These are phyloP conservation scores for Afroboletus lepidellus DNA, from an alignment of 1,284 basidiomycete genomes.

Conservation along the genomic window DNA sequence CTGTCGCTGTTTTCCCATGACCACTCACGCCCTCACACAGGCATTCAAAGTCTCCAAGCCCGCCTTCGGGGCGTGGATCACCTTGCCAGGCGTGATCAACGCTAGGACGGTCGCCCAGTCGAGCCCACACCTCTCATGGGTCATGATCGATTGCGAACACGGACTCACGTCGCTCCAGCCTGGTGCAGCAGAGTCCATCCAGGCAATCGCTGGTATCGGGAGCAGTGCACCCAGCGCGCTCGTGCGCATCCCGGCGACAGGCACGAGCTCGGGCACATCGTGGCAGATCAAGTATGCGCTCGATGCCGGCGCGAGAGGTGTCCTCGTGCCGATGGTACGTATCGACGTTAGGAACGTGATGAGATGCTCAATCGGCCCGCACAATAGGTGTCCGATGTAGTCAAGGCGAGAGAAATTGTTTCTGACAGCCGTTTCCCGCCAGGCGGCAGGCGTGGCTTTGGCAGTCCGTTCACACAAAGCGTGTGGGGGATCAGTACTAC, in stretches of 20 bases:
- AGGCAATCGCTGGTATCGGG: slow-evolving; percentile 48
- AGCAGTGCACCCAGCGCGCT: slow-evolving; percentile 48
- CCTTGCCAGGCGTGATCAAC: slow-evolving; percentile 51
- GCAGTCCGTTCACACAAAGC: slow-evolving; percentile 56
- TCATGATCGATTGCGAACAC: slow-evolving; percentile 66
- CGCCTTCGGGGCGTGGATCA: slow-evolving; percentile 75
- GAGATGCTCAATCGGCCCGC: not conserved
- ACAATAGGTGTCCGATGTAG: slow-evolving; percentile 51
- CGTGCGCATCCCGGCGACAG: slow-evolving; percentile 62
- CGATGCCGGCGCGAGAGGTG: slow-evolving; percentile 60
- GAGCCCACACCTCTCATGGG: slow-evolving; percentile 57
- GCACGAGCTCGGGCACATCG: slow-evolving; percentile 47
- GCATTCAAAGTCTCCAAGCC: slow-evolving; percentile 49
- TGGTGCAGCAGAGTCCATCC: slow-evolving; percentile 52
- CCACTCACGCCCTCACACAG: slow-evolving; percentile 46
- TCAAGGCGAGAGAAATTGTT: slow-evolving; percentile 56
- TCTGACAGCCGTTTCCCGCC: slow-evolving; percentile 58
- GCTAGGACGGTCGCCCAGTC: slow-evolving; percentile 56
- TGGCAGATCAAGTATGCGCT: slow-evolving; percentile 72
- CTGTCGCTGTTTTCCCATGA: slow-evolving; percentile 24
- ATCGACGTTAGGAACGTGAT: not conserved
- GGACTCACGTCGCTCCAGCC: slow-evolving; percentile 55
- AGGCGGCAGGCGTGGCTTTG: slow-evolving; percentile 56
- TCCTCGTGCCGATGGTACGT: slow-evolving; percentile 63
- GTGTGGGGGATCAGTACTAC: slow-evolving; percentile 50